These are phyloP conservation scores for Dactylorhiza incarnata DNA, from an alignment of 106 monocot genomes.

Conservation along the genomic window DNA sequence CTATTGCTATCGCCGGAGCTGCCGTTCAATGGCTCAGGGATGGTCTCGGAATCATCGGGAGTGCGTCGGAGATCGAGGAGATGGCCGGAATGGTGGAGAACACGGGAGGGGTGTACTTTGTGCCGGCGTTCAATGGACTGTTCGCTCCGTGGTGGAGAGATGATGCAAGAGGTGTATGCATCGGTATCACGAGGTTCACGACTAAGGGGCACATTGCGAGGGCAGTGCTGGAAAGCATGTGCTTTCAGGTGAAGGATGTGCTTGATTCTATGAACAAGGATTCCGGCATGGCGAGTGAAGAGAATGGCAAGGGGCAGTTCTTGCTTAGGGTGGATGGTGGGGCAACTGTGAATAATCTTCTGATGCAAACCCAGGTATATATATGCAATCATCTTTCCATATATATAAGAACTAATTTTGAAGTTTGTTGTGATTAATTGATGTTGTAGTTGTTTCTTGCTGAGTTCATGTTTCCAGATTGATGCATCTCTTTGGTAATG, in stretches of 20 bases:
- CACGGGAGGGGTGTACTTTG: constrained; percentile 83
- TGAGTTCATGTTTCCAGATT: background rate
- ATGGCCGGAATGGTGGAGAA: constrained; percentile 58
- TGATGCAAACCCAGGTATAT: constrained; percentile 94
- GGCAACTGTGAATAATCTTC: constrained; percentile 79
- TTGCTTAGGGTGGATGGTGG: constrained; percentile 89
- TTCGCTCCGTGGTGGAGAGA: constrained; percentile 98
- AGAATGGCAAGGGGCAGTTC: constrained; percentile 38
- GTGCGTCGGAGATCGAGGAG: constrained; percentile 57
- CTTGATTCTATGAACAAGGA: constrained; percentile 90
- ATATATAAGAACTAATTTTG: background rate
- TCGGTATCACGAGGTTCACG: constrained; percentile 84
- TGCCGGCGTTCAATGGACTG: constrained; percentile 89
- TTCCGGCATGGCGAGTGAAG: constrained; percentile 27
- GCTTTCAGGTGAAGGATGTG: constrained; percentile 96
- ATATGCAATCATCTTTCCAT: background rate
- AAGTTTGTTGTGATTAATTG: background rate
- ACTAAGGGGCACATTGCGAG: constrained; percentile 72
- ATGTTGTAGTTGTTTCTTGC: background rate
- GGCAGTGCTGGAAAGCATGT: constrained; percentile 88
- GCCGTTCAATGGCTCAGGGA: constrained; percentile 98
- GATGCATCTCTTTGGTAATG: background rate
- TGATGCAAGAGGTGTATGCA: constrained; percentile 70
- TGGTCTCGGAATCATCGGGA: constrained; percentile 57
- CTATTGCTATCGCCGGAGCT: constrained; percentile 93